A percentile compares a stretch with the other conserved stretches of the same genome.
phyloP scores from a whole-genome alignment of 306 rosid species.

The Gillenia trifoliata region DNA sequence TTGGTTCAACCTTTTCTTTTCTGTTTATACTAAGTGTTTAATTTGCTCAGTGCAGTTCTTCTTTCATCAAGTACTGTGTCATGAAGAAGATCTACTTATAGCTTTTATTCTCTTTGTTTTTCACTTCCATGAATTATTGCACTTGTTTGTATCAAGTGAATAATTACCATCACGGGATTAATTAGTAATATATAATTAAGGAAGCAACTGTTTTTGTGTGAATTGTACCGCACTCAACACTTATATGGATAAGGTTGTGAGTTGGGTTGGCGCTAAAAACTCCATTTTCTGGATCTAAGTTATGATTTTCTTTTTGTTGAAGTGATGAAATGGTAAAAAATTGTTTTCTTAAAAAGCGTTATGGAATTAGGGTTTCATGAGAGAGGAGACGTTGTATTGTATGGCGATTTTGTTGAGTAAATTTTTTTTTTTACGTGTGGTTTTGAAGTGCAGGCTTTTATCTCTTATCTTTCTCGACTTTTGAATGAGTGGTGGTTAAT shows the following conservation, averaged over 20 bases:
- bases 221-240: neutral
- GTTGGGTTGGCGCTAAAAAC: neutral
- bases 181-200: neutral
- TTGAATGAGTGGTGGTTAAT: neutral
- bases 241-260: neutral
- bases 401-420: neutral
- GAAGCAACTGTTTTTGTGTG: neutral
- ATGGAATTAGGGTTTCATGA: slow-evolving; percentile 40
- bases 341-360: neutral
- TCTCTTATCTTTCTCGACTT: neutral
- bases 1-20: neutral
- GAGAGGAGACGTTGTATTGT: neutral
- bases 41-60: neutral
- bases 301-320: neutral
- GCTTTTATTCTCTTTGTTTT: neutral
- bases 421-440: neutral
- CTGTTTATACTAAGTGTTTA: neutral
- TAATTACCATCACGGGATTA: neutral
- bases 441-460: neutral
- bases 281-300: neutral
- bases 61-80: neutral
- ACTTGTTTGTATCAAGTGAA: neutral
- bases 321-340: neutral
- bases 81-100: slow-evolving; percentile 1
- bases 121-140: neutral